Evolutionary conservation across 352 stramenopile species (phyloP).

Genomic region (Pythium utonaiense): DNA sequence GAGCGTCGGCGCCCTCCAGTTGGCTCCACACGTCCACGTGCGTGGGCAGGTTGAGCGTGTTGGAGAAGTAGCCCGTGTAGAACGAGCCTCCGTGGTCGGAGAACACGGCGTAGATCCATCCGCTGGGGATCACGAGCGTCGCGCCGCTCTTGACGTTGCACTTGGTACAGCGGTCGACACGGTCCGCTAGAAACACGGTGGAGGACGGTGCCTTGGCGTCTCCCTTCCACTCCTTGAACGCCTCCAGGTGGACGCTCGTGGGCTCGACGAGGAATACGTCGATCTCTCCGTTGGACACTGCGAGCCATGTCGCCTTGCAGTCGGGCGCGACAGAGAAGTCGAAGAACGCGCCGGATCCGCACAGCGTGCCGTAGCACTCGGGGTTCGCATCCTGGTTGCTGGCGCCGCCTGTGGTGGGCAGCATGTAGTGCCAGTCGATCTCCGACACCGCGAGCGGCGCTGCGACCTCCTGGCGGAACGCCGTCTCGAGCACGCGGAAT

Average conservation of each 20-base stretch:
- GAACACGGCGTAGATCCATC: slow-evolving; percentile 75
- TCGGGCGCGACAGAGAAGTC: slow-evolving; percentile 60
- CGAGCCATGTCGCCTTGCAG: slow-evolving; percentile 59
- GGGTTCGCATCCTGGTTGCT: slow-evolving; percentile 27
- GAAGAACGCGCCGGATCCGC: slow-evolving; percentile 52
- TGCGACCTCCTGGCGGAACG: slow-evolving; percentile 35
- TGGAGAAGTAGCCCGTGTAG: slow-evolving; percentile 58
- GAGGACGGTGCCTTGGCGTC: slow-evolving; percentile 29
- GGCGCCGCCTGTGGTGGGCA: slow-evolving; percentile 19
- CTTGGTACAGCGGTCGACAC: slow-evolving; percentile 72
- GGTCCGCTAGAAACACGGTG: slow-evolving; percentile 57
- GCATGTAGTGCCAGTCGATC: slow-evolving; percentile 49
- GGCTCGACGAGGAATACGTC: slow-evolving; percentile 71
- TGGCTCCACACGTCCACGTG: slow-evolving; percentile 46
- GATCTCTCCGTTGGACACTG: slow-evolving; percentile 53
- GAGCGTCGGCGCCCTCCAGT: slow-evolving; percentile 35
- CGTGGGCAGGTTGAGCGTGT: slow-evolving; percentile 41
- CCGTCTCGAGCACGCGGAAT: slow-evolving; percentile 47
- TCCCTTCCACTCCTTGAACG: slow-evolving; percentile 57
- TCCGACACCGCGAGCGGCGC: slow-evolving; percentile 43
- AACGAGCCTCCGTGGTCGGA: slow-evolving; percentile 42
- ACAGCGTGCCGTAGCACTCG: slow-evolving; percentile 57
- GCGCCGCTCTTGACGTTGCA: slow-evolving; percentile 43
- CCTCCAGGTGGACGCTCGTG: slow-evolving; percentile 35
- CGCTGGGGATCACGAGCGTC: slow-evolving; percentile 57